Base-by-base conservation (phyloP, 208 protist species). In the Acanthamoeba sp. region DNA sequence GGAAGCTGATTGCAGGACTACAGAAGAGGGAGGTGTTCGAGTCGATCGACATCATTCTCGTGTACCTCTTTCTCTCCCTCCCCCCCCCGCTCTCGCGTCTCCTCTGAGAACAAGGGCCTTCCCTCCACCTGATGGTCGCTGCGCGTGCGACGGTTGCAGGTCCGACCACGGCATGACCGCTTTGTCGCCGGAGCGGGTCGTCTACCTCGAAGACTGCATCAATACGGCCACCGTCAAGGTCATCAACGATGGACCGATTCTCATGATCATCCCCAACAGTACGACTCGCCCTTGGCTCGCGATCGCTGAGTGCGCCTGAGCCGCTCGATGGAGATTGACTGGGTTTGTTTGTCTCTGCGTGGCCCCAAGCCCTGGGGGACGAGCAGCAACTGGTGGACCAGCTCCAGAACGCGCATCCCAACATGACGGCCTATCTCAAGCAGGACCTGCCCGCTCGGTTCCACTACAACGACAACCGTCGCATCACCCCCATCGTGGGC, bases 131-230 rank as follows among this genome's bases (percentile, higher is more conserved):
- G n/a, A n/a, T n/a, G n/a, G n/a, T n/a, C 24, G 5, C 16, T 48
- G 24, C 20, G 10, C 20, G 20, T n/a, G 22, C 18, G 12, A 57
- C 22, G 12, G 14, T 32, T 29, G 20, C 27, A 89, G 87, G 62
- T 73, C 88, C 22, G 88, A 93, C 71, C 88, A 93, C 38, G 88
- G 88, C 20, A 93, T 93, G 88, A 93, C 88, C 7, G 40, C 62
- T 16, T 14, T 93, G 10, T 82, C 64, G 24, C 57, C 38, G 6
- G 64, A 73, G 10, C 38, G 88, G 3, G 64, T 93, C 32, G 80
- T 93, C n/a, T 36, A 38, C 24, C n/a, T 80, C 2, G n/a, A 62
- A 24, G 84, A 90, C 55, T 69, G 71, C 57, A 90, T 90, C 84
- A 32, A 90, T 18, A 7, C 24, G 52, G 48, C 48, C n/a, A 71